Conservation (phyloP, 768 basidiomycete genomes). For the Termitomyces sp. region DNA sequence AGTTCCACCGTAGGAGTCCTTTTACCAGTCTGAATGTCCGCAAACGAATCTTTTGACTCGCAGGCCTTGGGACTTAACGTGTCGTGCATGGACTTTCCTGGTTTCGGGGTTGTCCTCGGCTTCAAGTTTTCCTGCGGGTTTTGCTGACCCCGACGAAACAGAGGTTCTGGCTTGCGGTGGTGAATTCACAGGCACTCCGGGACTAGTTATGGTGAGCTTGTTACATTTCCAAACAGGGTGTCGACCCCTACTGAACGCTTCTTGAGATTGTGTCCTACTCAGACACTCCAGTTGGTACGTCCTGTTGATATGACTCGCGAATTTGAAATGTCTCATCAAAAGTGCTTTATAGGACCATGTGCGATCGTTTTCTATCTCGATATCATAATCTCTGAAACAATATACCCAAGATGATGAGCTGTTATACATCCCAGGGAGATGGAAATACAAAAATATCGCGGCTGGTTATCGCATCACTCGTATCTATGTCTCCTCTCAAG, state of each 20-base stretch:
- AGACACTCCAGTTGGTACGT: conserved; percentile 28
- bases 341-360: background rate
- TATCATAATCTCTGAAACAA: background rate
- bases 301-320: too few species aligned
- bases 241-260: background rate
- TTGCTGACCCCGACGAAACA: conserved; percentile 20
- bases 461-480: conserved; percentile 26
- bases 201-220: conserved; percentile 19
- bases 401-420: conserved; percentile 25
- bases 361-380: background rate
- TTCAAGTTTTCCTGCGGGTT: conserved; percentile 26
- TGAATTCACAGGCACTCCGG: conserved; percentile 24
- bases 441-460: conserved; percentile 23
- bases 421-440: conserved; percentile 27
- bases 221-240: background rate
- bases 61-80: conserved; percentile 28
- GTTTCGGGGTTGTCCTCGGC: conserved; percentile 16
- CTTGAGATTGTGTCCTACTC: conserved; percentile 24
- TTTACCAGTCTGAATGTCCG: background rate
- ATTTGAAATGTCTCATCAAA: too few species aligned
- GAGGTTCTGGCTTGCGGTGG: conserved; percentile 23
- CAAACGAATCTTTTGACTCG: background rate
- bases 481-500: conserved; percentile 29
- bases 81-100: conserved; percentile 22
- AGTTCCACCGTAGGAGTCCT: background rate